Percentiles rank a stretch among this genome's conserved stretches.
phyloP scores from a whole-genome alignment of 2,329 filamentous ascomycete species.

The Parasarocladium wereldwijsianum region DNA sequence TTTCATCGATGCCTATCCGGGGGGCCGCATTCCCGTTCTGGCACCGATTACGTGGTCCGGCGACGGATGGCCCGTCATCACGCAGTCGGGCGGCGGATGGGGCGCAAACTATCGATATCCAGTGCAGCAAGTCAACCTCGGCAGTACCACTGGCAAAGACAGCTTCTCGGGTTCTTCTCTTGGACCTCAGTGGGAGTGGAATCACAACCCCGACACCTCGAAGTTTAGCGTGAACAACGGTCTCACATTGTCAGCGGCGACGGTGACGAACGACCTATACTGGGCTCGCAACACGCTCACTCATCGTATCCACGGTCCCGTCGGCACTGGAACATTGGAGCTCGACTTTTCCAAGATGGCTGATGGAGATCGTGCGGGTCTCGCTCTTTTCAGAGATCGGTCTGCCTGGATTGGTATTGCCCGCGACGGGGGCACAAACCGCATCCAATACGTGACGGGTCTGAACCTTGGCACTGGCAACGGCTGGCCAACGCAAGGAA shows the following conservation, averaged over 20 bases:
- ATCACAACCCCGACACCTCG: slow-evolving; percentile 40
- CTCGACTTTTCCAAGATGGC: slow-evolving; percentile 30
- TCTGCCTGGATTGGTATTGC: slow-evolving; percentile 34
- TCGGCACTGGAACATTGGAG: slow-evolving; percentile 27
- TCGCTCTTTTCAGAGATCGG: slow-evolving; percentile 33
- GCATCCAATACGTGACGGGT: slow-evolving; percentile 8
- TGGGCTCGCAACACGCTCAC: slow-evolving; percentile 26
- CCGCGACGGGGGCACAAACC: slow-evolving; percentile 15
- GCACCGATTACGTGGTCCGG: slow-evolving; percentile 34
- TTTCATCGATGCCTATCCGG: slow-evolving; percentile 38
- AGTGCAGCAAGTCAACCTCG: not conserved
- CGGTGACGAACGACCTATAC: slow-evolving; percentile 32
- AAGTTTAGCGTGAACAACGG: slow-evolving; percentile 18
- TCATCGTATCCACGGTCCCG: slow-evolving; percentile 28
- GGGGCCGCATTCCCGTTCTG: slow-evolving; percentile 39
- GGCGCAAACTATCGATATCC: slow-evolving; percentile 11
- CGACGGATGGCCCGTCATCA: slow-evolving; percentile 27
- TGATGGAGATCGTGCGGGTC: slow-evolving; percentile 32
- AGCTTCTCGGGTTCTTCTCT: slow-evolving; percentile 18
- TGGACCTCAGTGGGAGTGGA: slow-evolving; percentile 39
- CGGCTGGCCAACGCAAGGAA: slow-evolving; percentile 5
- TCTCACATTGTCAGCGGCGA: slow-evolving; percentile 28
- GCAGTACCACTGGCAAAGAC: slow-evolving; percentile 5
- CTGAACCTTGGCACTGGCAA: slow-evolving; percentile 5
- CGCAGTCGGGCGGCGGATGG: slow-evolving; percentile 29